Percentiles rank a stretch among this genome's conserved stretches.
Evolutionary conservation across 805 yeast species (phyloP).

Genomic region (Hanseniaspora thailandica): DNA sequence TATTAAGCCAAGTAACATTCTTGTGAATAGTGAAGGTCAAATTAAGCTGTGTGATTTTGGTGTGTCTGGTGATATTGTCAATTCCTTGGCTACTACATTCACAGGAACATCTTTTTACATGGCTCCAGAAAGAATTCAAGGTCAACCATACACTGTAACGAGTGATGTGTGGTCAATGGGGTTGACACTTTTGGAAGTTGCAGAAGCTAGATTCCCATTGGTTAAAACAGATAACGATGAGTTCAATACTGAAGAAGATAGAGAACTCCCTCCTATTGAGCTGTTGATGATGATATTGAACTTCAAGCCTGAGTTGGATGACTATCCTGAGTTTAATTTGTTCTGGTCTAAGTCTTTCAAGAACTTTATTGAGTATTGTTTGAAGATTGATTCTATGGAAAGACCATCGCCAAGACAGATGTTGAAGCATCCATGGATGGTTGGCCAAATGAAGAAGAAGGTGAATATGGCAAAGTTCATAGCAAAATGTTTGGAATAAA

Average conservation of each 20-base stretch:
- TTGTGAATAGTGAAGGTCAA: constrained; percentile 63
- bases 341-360: constrained; percentile 75
- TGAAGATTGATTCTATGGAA: constrained; percentile 64
- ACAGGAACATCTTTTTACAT: constrained; percentile 96
- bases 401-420: constrained; percentile 90
- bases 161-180: constrained; percentile 97
- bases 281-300: constrained; percentile 68
- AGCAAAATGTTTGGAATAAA: constrained; percentile 51
- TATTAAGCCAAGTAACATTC: constrained; percentile 88
- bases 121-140: constrained; percentile 97
- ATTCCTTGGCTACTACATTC: constrained; percentile 88
- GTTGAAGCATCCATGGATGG: constrained; percentile 87
- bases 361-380: constrained; percentile 67
- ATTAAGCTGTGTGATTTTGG: constrained; percentile 95
- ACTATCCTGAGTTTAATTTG: constrained; percentile 64
- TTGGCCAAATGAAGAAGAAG: constrained; percentile 56
- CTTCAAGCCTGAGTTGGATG: constrained; percentile 66
- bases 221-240: constrained; percentile 35
- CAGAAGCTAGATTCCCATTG: constrained; percentile 83
- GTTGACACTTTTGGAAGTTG: constrained; percentile 80
- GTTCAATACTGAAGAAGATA: constrained; percentile 18
- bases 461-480: constrained; percentile 85
- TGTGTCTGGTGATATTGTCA: constrained; percentile 92
- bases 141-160: constrained; percentile 88
- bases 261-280: constrained; percentile 67